These are phyloP conservation scores for Xylariaceae sp. DNA, from an alignment of 2,329 filamentous ascomycete species.

Conservation along the genomic window DNA sequence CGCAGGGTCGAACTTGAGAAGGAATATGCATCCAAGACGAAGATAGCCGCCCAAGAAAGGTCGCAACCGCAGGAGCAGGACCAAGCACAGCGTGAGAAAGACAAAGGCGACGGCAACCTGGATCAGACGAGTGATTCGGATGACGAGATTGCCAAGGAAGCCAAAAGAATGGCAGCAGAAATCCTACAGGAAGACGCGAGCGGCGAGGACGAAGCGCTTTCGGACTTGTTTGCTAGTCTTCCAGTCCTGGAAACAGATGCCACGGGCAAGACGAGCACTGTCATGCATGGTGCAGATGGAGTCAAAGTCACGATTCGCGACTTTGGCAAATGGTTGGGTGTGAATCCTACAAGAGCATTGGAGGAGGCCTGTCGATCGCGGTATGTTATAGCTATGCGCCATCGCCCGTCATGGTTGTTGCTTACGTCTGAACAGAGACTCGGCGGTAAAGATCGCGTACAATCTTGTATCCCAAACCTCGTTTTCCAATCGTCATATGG, in stretches of 20 bases:
- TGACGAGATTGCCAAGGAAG: conserved; percentile 51
- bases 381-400: conserved; percentile 36
- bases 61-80: conserved; percentile 32
- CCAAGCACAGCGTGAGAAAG: conserved; percentile 28
- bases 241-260: conserved; percentile 57
- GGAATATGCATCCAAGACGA: conserved; percentile 49
- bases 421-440: conserved; percentile 51
- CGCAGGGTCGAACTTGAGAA: conserved; percentile 57
- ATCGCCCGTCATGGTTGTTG: background rate
- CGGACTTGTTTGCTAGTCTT: conserved; percentile 55
- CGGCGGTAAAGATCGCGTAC: conserved; percentile 61
- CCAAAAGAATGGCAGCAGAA: conserved; percentile 53
- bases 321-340: conserved; percentile 76
- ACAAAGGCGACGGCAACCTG: conserved; percentile 29
- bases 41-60: conserved; percentile 32
- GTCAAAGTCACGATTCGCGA: conserved; percentile 63
- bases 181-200: conserved; percentile 50
- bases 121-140: conserved; percentile 31
- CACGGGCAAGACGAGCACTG: conserved; percentile 54
- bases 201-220: conserved; percentile 46
- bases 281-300: conserved; percentile 48
- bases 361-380: conserved; percentile 85
- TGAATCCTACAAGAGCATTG: conserved; percentile 68
- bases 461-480: conserved; percentile 65
- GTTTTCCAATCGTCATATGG: conserved; percentile 69